A percentile compares a stretch with the other conserved stretches of the same genome.
Conservation (phyloP, 2,329 filamentous ascomycete species). For the Colletotrichum sp. region DNA sequence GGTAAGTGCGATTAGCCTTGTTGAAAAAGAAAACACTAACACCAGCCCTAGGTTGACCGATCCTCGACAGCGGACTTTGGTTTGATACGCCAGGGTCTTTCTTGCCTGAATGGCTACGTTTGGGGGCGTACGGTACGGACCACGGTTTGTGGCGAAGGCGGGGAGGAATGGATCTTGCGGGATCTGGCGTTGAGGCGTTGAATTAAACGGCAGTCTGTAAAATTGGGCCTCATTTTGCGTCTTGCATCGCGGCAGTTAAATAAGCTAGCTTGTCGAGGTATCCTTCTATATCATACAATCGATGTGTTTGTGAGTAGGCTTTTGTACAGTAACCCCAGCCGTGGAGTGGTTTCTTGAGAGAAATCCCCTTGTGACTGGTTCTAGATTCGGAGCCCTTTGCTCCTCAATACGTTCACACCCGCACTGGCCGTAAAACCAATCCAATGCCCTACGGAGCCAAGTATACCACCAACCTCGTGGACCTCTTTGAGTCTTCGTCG, state of each 20-base stretch:
- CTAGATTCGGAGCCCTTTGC: conserved; percentile 84
- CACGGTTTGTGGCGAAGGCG: not conserved
- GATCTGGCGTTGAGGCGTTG: not conserved
- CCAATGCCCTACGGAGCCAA: conserved; percentile 75
- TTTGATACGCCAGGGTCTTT: conserved; percentile 17
- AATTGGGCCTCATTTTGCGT: not conserved
- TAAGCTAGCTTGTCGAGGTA: not conserved
- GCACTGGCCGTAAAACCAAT: conserved; percentile 81
- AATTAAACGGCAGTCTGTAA: not conserved
- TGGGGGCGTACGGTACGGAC: not conserved
- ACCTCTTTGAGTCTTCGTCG: conserved; percentile 76
- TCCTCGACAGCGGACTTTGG: conserved; percentile 59
- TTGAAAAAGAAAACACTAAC: conserved; percentile 28
- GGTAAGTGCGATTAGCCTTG: conserved; percentile 47
- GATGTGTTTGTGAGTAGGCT: not conserved
- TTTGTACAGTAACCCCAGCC: not conserved
- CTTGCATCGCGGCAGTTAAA: not conserved
- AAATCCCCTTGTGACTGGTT: not conserved
- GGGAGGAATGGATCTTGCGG: not conserved
- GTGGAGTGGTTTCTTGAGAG: not conserved
- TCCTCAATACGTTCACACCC: conserved; percentile 81
- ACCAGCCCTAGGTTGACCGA: conserved; percentile 54
- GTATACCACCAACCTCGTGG: conserved; percentile 63
- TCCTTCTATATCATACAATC: not conserved
- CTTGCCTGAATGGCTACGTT: not conserved